Percentiles rank a stretch among this genome's conserved stretches.
Conservation (phyloP, 2,329 filamentous ascomycete species). For the Penicillium sp. region DNA sequence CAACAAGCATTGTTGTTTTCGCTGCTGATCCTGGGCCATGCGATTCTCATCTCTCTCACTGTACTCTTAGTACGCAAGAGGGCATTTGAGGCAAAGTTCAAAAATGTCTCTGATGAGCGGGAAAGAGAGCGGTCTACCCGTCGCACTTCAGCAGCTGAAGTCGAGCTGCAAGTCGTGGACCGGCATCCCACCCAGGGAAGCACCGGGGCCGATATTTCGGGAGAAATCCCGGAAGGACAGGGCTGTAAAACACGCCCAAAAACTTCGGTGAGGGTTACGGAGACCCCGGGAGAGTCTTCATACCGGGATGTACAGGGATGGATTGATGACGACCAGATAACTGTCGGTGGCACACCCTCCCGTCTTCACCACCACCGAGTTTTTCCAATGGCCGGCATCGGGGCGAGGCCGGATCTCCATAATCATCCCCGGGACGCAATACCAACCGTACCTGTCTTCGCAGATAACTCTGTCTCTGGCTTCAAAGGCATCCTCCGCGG, state of each 20-base stretch:
- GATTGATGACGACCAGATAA: constrained; percentile 34
- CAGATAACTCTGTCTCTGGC: constrained; percentile 20
- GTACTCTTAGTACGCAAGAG: constrained; percentile 61
- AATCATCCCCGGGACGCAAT: constrained; percentile 35
- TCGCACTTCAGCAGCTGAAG: constrained; percentile 2
- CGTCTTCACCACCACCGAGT: constrained; percentile 26
- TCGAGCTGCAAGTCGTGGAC: constrained; percentile 8
- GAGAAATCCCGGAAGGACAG: neutral
- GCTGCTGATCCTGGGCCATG: constrained; percentile 64
- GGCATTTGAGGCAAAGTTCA: constrained; percentile 63
- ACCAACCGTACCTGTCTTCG: constrained; percentile 19
- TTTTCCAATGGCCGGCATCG: constrained; percentile 38
- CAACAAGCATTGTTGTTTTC: constrained; percentile 67
- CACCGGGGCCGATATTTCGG: neutral
- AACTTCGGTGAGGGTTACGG: constrained; percentile 1
- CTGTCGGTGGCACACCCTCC: constrained; percentile 20
- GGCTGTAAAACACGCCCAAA: constrained; percentile 2
- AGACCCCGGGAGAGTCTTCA: neutral
- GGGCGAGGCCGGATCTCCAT: constrained; percentile 34
- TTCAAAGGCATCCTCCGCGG: constrained; percentile 28
- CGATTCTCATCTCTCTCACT: constrained; percentile 65
- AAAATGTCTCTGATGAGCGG: constrained; percentile 49
- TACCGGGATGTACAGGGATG: constrained; percentile 20
- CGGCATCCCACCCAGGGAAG: neutral
- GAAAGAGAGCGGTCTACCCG: constrained; percentile 15